Evolutionary conservation across 148 eudicot species (phyloP).

Genomic region (Rhododendron ovatum): DNA sequence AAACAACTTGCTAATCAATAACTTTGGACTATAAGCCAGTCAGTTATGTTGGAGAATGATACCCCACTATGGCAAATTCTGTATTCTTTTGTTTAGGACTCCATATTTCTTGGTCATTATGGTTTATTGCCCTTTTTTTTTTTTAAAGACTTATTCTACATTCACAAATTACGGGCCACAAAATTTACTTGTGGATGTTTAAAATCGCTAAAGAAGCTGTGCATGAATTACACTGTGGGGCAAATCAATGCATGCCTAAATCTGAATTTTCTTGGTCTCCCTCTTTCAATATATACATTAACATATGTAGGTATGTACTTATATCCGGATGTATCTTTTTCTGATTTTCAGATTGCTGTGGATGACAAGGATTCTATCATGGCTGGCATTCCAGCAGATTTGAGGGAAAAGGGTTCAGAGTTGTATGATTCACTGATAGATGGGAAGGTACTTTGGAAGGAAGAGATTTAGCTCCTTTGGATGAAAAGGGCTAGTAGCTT

Average conservation of each 20-base stretch:
- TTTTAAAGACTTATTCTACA: not conserved
- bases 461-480: conserved; percentile 5
- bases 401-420: conserved; percentile 56
- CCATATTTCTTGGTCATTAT: not conserved
- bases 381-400: conserved; percentile 65
- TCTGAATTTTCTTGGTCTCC: not conserved
- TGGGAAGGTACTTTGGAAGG: conserved; percentile 60
- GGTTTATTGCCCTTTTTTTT: not conserved
- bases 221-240: not conserved
- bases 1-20: not conserved
- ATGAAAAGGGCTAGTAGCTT: conserved; percentile 1
- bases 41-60: not conserved
- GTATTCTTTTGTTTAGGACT: not conserved
- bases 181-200: not conserved
- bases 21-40: not conserved
- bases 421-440: conserved; percentile 74
- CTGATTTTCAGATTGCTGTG: conserved; percentile 55
- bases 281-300: not conserved
- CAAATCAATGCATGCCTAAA: not conserved
- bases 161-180: not conserved
- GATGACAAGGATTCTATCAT: conserved; percentile 91
- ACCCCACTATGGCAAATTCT: not conserved
- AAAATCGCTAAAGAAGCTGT: not conserved
- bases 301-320: not conserved
- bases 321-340: not conserved